Conservation (phyloP, 352 stramenopile species). For the Elongisporangium undulatum region DNA sequence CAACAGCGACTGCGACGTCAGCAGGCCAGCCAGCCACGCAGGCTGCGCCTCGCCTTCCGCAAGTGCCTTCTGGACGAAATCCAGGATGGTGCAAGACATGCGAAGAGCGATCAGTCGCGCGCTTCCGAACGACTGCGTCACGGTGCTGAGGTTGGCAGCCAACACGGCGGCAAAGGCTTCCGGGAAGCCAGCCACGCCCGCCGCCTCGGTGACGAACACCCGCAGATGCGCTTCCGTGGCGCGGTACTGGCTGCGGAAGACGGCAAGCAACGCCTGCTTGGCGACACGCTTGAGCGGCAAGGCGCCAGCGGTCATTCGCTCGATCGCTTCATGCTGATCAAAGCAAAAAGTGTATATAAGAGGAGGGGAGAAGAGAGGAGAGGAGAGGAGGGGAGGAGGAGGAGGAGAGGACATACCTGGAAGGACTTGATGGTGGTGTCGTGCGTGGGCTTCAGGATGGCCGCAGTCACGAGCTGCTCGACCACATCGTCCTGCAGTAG, state of each 20-base stretch:
- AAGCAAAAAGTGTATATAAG: constrained; percentile 1
- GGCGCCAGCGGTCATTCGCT: constrained; percentile 51
- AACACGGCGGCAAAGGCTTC: constrained; percentile 51
- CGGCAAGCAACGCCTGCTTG: constrained; percentile 50
- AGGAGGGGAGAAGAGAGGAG: not conserved
- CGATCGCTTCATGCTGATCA: constrained; percentile 50
- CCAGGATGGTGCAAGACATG: constrained; percentile 51
- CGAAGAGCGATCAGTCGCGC: constrained; percentile 53
- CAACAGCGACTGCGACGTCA: constrained; percentile 38
- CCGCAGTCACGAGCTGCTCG: constrained; percentile 47
- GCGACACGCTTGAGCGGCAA: constrained; percentile 62
- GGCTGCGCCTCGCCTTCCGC: constrained; percentile 6
- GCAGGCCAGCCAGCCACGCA: constrained; percentile 44
- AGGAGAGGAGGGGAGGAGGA: not conserved
- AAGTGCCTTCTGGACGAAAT: constrained; percentile 17
- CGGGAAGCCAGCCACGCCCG: constrained; percentile 35
- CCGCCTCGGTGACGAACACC: constrained; percentile 32
- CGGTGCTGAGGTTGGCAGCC: constrained; percentile 18
- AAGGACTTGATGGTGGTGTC: constrained; percentile 53
- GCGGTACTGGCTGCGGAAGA: constrained; percentile 51
- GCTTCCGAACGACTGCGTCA: constrained; percentile 49
- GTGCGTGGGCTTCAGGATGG: constrained; percentile 44
- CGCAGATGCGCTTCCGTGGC: constrained; percentile 51
- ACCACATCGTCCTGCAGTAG: constrained; percentile 53
- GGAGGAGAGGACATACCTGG: constrained; percentile 19